phyloP scores from a whole-genome alignment of 441 rosid species.

The Metrosideros polymorpha region DNA sequence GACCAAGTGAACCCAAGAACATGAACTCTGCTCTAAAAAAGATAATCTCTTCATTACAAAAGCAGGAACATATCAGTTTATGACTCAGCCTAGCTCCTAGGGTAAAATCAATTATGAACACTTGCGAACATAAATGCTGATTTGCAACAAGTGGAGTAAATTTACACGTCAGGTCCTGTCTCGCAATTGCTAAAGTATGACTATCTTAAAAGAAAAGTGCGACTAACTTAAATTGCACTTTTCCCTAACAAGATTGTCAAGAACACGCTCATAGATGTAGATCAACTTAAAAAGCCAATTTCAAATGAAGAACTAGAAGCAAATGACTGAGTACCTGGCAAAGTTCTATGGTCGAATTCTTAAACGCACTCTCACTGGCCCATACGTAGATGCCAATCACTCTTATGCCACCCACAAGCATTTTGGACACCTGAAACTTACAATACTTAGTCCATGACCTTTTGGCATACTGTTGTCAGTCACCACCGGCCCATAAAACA shows the following conservation, averaged over 20 bases:
- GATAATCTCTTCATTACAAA: background rate
- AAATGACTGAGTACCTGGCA: conserved; percentile 41
- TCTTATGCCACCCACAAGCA: conserved; percentile 82
- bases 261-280: background rate
- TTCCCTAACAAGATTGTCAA: background rate
- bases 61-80: background rate
- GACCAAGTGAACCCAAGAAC: background rate
- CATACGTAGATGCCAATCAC: conserved; percentile 82
- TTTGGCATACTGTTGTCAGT: background rate
- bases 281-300: background rate
- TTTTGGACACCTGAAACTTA: conserved; percentile 59
- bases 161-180: background rate
- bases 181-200: background rate
- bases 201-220: background rate
- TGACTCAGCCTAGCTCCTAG: background rate
- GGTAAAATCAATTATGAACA: background rate
- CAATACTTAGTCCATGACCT: background rate
- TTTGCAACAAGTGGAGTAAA: background rate
- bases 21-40: background rate
- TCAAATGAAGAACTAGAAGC: background rate
- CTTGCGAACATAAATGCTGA: background rate
- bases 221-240: background rate
- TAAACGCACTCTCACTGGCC: conserved; percentile 66
- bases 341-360: conserved; percentile 66
- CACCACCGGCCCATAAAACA: background rate